These are phyloP conservation scores for Candida dubliniensis DNA, from an alignment of 1,139 yeast species.

Conservation along the genomic window DNA sequence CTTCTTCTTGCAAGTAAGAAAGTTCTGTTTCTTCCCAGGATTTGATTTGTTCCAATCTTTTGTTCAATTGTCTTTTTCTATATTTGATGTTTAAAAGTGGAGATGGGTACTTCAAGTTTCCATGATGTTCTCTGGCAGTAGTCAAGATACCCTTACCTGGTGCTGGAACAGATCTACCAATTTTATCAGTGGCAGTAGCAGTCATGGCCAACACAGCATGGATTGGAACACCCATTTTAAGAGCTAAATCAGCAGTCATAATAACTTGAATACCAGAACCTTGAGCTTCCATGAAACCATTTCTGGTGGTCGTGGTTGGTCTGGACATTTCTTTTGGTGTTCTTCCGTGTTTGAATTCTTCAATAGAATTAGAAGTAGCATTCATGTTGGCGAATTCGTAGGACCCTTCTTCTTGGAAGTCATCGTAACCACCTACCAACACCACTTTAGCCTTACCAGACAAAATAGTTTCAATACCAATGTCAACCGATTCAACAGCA, in stretches of 20 bases:
- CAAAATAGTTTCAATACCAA: conserved; percentile 90
- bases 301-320: conserved; percentile 93
- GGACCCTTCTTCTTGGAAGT: conserved; percentile 99
- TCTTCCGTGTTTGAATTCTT: conserved; percentile 93
- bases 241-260: conserved; percentile 92
- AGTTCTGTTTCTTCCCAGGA: conserved; percentile 85
- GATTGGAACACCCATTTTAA: conserved; percentile 98
- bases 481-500: conserved; percentile 94
- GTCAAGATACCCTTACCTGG: conserved; percentile 99
- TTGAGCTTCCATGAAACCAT: conserved; percentile 99
- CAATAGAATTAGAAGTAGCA: conserved; percentile 88
- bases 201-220: conserved; percentile 93
- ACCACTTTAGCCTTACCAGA: conserved; percentile 94
- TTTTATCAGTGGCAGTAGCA: conserved; percentile 97
- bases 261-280: conserved; percentile 98
- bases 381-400: conserved; percentile 98
- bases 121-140: conserved; percentile 92
- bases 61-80: conserved; percentile 87
- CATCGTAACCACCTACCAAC: conserved; percentile 98
- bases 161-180: conserved; percentile 98
- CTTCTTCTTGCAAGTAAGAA: conserved; percentile 49
- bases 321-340: conserved; percentile 98
- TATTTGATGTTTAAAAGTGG: conserved; percentile 86
- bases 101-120: conserved; percentile 76
- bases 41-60: conserved; percentile 76